These are phyloP conservation scores for Lachnellula hyalina DNA, from an alignment of 2,329 filamentous ascomycete species.

Conservation along the genomic window DNA sequence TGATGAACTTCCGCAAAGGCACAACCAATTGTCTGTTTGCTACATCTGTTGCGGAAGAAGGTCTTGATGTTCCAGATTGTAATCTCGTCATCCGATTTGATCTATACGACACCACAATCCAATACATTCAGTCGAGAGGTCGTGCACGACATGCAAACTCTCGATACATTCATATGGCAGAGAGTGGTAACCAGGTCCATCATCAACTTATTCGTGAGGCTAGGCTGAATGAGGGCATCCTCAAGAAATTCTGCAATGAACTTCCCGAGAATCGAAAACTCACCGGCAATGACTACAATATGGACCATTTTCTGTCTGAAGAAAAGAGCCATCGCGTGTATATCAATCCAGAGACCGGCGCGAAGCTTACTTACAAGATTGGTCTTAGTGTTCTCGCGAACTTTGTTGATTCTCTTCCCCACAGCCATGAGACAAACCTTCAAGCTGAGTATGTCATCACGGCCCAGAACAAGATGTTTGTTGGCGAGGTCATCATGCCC, in stretches of 20 bases:
- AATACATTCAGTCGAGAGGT: conserved; percentile 90
- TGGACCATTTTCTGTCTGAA: conserved; percentile 50
- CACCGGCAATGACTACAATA: conserved; percentile 50
- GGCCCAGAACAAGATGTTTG: conserved; percentile 51
- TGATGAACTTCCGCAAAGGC: conserved; percentile 59
- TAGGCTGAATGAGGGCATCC: conserved; percentile 51
- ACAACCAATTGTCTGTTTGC: conserved; percentile 60
- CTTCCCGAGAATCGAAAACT: conserved; percentile 72
- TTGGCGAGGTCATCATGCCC: conserved; percentile 77
- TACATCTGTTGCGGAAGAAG: conserved; percentile 63
- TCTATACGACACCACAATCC: conserved; percentile 82
- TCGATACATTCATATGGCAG: conserved; percentile 78
- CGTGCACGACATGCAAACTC: conserved; percentile 75
- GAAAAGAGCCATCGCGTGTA: conserved; percentile 39
- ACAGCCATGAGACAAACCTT: conserved; percentile 33
- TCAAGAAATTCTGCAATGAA: conserved; percentile 70
- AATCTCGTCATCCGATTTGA: conserved; percentile 73
- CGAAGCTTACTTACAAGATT: conserved; percentile 72
- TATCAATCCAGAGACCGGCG: conserved; percentile 61
- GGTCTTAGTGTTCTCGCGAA: conserved; percentile 66
- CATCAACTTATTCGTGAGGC: conserved; percentile 52
- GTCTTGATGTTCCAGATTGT: conserved; percentile 63
- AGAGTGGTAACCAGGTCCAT: conserved; percentile 62
- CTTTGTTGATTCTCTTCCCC: conserved; percentile 66
- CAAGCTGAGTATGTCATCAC: conserved; percentile 58